These are phyloP conservation scores for Triticum monococcum DNA, from an alignment of 176 grass and related monocot genomes.

Conservation along the genomic window DNA sequence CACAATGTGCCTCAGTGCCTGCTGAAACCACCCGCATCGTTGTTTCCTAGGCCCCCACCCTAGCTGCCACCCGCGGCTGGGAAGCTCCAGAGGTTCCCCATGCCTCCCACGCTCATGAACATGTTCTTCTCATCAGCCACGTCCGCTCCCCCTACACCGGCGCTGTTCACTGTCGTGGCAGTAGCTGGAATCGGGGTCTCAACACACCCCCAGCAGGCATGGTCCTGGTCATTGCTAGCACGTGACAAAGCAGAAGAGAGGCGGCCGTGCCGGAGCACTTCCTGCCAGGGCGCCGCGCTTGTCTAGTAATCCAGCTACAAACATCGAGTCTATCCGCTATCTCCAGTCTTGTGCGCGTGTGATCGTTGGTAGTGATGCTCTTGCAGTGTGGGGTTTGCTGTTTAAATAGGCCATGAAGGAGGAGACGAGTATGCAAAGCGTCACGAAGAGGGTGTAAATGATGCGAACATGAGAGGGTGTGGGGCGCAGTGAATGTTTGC, in stretches of 20 bases:
- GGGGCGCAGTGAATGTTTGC: no score
- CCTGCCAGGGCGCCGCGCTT: slow-evolving; percentile 19
- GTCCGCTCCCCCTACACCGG: no score
- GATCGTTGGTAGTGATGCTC: neutral
- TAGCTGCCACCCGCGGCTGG: no score
- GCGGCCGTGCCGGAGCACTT: neutral
- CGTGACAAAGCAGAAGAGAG: slow-evolving; percentile 19
- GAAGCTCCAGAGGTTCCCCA: slow-evolving; percentile 48
- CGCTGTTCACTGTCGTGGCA: no score
- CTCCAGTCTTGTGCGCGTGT: neutral
- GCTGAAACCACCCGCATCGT: no score
- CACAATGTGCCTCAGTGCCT: no score
- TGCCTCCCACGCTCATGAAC: slow-evolving; percentile 43
- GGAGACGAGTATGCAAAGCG: no score
- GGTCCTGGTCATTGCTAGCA: neutral
- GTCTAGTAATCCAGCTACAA: neutral
- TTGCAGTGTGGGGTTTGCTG: neutral
- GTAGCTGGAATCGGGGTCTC: no score
- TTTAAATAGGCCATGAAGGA: slow-evolving; percentile 23
- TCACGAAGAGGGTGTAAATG: no score
- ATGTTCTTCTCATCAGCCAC: slow-evolving; percentile 38
- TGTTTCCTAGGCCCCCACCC: no score
- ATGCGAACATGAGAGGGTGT: no score
- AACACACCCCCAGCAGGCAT: no score
- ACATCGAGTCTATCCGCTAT: neutral